Evolutionary conservation across 768 basidiomycete species (phyloP), one percentile per base, ranked within the genome.

Genomic region (Aureoboletus auriporus): DNA sequence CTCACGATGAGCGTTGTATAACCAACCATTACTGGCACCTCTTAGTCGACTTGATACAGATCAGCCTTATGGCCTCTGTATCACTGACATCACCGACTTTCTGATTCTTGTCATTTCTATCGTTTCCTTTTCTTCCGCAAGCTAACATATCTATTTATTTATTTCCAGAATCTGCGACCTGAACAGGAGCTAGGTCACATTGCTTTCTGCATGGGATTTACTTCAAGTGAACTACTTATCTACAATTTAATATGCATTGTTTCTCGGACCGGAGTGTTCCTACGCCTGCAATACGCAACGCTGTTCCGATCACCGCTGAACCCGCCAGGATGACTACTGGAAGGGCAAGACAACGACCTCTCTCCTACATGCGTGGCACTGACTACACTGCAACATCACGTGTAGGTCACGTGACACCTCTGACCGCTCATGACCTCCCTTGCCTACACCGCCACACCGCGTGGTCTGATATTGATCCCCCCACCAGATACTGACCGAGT

Each of bases 21-120:
- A 61, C 70, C 84, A 79, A 76, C 76, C 75, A 69, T 62, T 46
- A 78, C 80, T 90, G 87, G 88, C 86, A 89, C 87, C 88, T 90
- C 87, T 89, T 89, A 89, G 87, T 88, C 83, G 84, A 90, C 78
- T 64, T 82, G 80, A 67, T 72, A 58, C 74, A 65, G 66, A 64
- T 54, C 49, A 37, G 63, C 62, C 58, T 60, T 53, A 61, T 9
- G 51, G 62, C 69, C 67, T 70, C 71, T 69, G 77, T 67, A 70
- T 80, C 78, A 81, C 78, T 89, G 87, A 88, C 87, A 89, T 90
- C 65, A 82, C 82, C 81, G 73, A 71, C 71, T 65, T 69, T 74
- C 75, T 75, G 77, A 80, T 71, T 57, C 29, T 39, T 34, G 34
- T 48, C 27, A 17, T 28, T 26, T 10, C 41, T 29, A 1, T 28